A percentile compares a stretch with the other conserved stretches of the same genome.
Conservation (phyloP, 176 grass and related monocot genomes). For the Microstegium vimineum region DNA sequence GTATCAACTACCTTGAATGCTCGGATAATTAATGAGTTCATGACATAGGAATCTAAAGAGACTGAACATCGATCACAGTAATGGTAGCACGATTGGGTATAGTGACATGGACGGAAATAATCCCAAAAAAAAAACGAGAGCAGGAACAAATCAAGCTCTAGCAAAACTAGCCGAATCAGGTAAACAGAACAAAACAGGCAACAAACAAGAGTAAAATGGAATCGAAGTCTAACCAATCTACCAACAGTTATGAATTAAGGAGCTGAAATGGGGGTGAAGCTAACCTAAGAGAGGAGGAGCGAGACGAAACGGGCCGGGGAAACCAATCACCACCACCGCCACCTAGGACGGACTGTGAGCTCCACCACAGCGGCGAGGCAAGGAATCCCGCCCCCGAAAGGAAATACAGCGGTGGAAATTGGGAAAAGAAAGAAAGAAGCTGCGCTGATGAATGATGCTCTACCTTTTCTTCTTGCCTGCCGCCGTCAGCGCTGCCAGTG, state of each 20-base stretch:
- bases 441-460: not conserved
- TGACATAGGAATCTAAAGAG: not conserved
- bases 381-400: not conserved
- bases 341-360: not conserved
- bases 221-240: not conserved
- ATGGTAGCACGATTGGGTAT: not conserved
- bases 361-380: not conserved
- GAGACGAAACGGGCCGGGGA: not conserved
- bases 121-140: not conserved
- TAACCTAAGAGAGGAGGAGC: not conserved
- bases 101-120: constrained; percentile 7
- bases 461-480: constrained; percentile 26
- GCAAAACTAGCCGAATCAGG: not conserved
- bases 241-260: not conserved
- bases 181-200: not conserved
- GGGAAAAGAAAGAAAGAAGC: not conserved
- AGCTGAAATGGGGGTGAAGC: not conserved
- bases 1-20: not conserved
- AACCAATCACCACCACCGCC: not conserved
- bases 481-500: not conserved
- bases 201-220: not conserved
- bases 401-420: not conserved
- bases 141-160: not conserved
- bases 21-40: not conserved
- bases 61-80: constrained; percentile 22